These are phyloP conservation scores for Psophocarpus tetragonolobus DNA, from an alignment of 306 rosid genomes.

Conservation along the genomic window DNA sequence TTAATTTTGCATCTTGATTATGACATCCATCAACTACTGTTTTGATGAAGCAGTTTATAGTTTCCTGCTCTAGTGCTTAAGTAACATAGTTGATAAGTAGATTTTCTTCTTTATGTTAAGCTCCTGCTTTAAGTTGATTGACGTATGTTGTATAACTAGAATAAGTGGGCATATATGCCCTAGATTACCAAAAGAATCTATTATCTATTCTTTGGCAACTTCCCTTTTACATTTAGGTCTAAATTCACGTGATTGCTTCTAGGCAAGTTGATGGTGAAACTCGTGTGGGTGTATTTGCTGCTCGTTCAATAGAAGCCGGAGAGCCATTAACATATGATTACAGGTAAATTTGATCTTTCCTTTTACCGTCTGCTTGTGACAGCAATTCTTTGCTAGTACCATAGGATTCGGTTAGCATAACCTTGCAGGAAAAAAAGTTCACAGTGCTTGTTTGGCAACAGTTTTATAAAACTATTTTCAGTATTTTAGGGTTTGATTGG, in stretches of 20 bases:
- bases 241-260: constrained; percentile 34
- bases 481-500: no score
- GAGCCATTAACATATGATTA: constrained; percentile 90
- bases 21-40: background rate
- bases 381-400: background rate
- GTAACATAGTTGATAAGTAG: background rate
- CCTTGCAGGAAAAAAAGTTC: no score
- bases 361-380: background rate
- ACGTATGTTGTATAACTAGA: constrained; percentile 10
- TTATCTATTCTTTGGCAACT: background rate
- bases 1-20: background rate
- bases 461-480: no score
- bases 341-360: constrained; percentile 50
- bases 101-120: background rate
- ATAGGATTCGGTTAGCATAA: background rate
- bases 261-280: constrained; percentile 98
- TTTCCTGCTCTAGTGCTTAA: background rate
- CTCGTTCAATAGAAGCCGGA: constrained; percentile 71
- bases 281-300: constrained; percentile 82
- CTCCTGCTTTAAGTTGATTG: background rate
- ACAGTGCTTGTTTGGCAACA: no score
- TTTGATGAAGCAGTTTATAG: background rate
- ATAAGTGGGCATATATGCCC: background rate
- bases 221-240: constrained; percentile 11
- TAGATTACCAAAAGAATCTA: background rate